Conservation (phyloP, 1,139 yeast genomes). For the Suhomyces wounanorum region DNA sequence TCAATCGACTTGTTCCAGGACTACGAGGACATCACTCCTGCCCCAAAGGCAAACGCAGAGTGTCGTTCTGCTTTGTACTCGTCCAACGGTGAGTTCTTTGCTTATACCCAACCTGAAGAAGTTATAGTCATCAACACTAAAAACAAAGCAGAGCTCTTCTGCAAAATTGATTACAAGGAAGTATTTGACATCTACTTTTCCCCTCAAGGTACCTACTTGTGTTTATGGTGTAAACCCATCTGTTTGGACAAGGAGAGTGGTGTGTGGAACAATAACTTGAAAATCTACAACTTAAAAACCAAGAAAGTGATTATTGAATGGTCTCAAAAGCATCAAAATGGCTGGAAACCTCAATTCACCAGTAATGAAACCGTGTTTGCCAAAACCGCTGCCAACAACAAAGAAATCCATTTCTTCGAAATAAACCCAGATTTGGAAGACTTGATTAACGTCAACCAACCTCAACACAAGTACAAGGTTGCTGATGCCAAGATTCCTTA, state of each 20-base stretch:
- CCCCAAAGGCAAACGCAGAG: constrained; percentile 30
- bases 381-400: constrained; percentile 53
- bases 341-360: constrained; percentile 91
- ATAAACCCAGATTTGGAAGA: constrained; percentile 47
- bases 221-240: constrained; percentile 90
- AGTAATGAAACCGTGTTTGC: constrained; percentile 74
- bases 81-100: constrained; percentile 56
- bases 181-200: constrained; percentile 85
- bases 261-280: constrained; percentile 74
- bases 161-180: constrained; percentile 54
- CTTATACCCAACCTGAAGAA: constrained; percentile 55
- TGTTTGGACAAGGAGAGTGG: constrained; percentile 60
- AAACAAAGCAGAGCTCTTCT: constrained; percentile 32
- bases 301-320: constrained; percentile 61
- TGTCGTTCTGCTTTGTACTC: constrained; percentile 53
- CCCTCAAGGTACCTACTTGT: constrained; percentile 80
- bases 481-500: constrained; percentile 60
- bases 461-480: constrained; percentile 61
- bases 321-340: constrained; percentile 80
- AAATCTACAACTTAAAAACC: constrained; percentile 60
- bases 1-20: constrained; percentile 22
- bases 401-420: constrained; percentile 75
- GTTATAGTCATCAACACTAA: constrained; percentile 64
- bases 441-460: constrained; percentile 44
- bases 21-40: constrained; percentile 21